Evolutionary conservation across 2,329 filamentous ascomycete genomes (phyloP), one percentile per base, ranked within the genome.

Genomic region (Boeremia lycopersici): DNA sequence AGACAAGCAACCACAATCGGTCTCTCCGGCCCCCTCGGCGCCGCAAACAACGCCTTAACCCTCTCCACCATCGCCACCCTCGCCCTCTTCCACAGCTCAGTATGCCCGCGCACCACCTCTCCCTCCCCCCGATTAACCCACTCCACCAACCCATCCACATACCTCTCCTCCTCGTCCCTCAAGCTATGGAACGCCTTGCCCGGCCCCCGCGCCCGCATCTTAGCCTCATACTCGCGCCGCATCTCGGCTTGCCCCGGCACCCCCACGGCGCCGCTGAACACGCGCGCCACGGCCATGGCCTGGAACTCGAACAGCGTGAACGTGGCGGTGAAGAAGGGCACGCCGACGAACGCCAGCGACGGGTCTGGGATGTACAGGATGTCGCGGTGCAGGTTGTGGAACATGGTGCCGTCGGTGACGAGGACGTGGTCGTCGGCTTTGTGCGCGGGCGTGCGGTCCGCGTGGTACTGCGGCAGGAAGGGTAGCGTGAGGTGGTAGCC

Each of bases 301-400:
- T 90, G 88, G 61, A 88, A 89, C 56, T 90, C 87, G 56, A 89
- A 90, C 0, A 89, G 76, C 0, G 85, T 85, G 63, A 89, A 90
- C 0, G 87, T 89, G 0, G 86, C 85, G 0, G 84, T 84, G 63
- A 88, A 84, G 63, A 85, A 89, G 0, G 85, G 86, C 0, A 87
- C 82, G 0, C 87, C 87, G 15, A 89, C 76, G 58, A 89, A 89
- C 0, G 79, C 76, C 0, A 90, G 75, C 0, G 84, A 83, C 0
- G 87, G 86, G 56, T 90, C 86, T 0, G 81, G 80, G 38, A 89
- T 89, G 71, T 89, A 90, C 67, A 88, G 90, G 12, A 90, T 86
- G 66, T 90, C 87, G 53, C 84, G 84, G 76, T 89, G 84, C 1
- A 90, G 75, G 60, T 90, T 89, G 63, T 90, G 87, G 2, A 78